Percentiles rank a stretch among this genome's conserved stretches.
These are phyloP conservation scores for Suillus spraguei DNA, from an alignment of 768 basidiomycete genomes.

Conservation along the genomic window DNA sequence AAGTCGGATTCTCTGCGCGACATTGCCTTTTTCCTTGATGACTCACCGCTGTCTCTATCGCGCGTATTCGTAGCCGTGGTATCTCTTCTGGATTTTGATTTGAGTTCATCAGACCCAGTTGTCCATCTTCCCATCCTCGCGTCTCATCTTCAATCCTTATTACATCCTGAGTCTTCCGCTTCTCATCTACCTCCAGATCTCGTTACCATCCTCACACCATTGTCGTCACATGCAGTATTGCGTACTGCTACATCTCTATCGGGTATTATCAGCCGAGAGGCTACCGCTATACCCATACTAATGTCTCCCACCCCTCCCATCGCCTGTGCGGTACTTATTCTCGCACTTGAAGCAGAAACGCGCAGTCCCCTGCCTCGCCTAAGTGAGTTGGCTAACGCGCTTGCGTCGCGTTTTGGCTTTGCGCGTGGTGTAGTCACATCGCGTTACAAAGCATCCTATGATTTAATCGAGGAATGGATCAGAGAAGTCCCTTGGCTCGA, in stretches of 20 bases:
- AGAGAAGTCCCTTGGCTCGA: slow-evolving; percentile 76
- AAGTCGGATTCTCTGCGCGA: slow-evolving; percentile 69
- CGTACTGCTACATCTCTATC: slow-evolving; percentile 48
- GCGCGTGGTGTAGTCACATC: slow-evolving; percentile 61
- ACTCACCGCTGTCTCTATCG: slow-evolving; percentile 50
- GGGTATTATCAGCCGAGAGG: slow-evolving; percentile 43
- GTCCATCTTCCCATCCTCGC: slow-evolving; percentile 60
- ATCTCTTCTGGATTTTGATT: slow-evolving; percentile 53
- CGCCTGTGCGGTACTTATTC: slow-evolving; percentile 70
- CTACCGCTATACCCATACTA: slow-evolving; percentile 42
- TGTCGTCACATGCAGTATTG: slow-evolving; percentile 42
- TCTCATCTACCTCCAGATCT: slow-evolving; percentile 37
- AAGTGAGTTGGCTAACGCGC: slow-evolving; percentile 55
- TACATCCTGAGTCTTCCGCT: slow-evolving; percentile 32
- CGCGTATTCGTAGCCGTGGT: slow-evolving; percentile 57
- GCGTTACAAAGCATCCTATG: slow-evolving; percentile 68
- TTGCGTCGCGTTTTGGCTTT: slow-evolving; percentile 54
- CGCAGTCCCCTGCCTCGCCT: slow-evolving; percentile 54
- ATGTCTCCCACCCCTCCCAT: slow-evolving; percentile 46
- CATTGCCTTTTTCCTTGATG: slow-evolving; percentile 67
- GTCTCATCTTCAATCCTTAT: slow-evolving; percentile 46
- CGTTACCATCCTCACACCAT: slow-evolving; percentile 38
- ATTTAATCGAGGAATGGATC: slow-evolving; percentile 59
- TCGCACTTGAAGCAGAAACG: slow-evolving; percentile 70
- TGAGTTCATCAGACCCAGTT: slow-evolving; percentile 58